Base-by-base conservation (phyloP, 768 basidiomycete species). In the Serendipita sp. region DNA sequence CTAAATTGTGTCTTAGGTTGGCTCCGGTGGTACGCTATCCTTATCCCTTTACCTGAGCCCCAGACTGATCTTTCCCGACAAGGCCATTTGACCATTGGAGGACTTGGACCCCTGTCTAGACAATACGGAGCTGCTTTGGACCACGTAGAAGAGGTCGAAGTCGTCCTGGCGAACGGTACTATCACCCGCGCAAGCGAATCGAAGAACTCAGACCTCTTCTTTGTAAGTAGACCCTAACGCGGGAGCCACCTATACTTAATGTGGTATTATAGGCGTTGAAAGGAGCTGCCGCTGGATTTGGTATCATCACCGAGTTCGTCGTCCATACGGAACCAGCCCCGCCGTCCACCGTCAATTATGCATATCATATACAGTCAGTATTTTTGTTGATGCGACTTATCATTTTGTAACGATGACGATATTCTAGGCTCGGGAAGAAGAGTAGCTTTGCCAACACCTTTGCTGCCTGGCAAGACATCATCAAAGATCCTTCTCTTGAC, bases 261-360 rank as follows among this genome's bases (percentile, higher is more conserved):
- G 48, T 18, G 5, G 7, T 5, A 51, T 32, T 38, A 53, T 46
- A 69, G 74, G 74, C 71, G 0, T 65, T 73, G 10, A 69, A 72
- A 51, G 73, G 74, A 15, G 72, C 73, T 1, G 73, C 69, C 0
- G 71, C 74, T 3, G 70, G 70, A 1, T 75, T 70, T 46, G 73
- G 69, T n/a, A 71, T 75, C 68, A 65, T 73, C 35, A 73, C 73
- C 30, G 66, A 67, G 18, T 74, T 69, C 54, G 67, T 69, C 58
- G 48, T 74, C 32, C 38, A 69, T 30, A 74, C 74, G 1, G 68
- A 68, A 64, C 69, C 70, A 2, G 69, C 66, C 3, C 74, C 75
- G 0, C 28, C 69, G 3, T 67, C 51, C 34, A 64, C 45, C 16
- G 45, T 45, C 48, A 30, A 35, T 45, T 66, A 53, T 63, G 45